Evolutionary conservation across 371 early-diverging fungal species (phyloP), one percentile per base, ranked within the genome.

Genomic region (Conidiobolus incongruus): DNA sequence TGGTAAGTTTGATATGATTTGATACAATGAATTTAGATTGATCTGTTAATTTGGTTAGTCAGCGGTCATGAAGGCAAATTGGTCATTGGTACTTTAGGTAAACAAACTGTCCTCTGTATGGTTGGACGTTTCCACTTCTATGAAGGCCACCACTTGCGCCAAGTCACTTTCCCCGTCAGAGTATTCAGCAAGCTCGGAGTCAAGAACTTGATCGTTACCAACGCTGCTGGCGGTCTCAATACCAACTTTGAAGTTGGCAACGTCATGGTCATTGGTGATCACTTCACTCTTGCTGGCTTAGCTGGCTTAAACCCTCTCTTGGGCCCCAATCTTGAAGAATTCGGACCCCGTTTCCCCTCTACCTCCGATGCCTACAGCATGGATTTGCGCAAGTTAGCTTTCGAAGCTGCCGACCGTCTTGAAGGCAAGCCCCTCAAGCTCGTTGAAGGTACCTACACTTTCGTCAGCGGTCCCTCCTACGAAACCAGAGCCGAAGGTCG

Each of bases 311-410:
- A 70, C 53, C 80, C 94, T 19, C 64, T 94, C 40, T 61, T 84
- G 10, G 94, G 94, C 10, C 77, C 73, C 49, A 94, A 94, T 61
- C 45, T 81, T 32, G 64, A 62, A 28, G 54, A 50, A 28, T 91
- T 92, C 52, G 94, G 94, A 19, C 65, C 84, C 3, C 78, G 94
- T n/a, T 94, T 94, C 69, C 85, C 87, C 28, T 67, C 92, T 23
- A 72, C 78, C 20, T 79, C 81, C 2, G 82, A 87, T 47, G 80
- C 86, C n/a, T 93, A 91, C 58, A 79, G 77, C 46, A 77, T 74
- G 35, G 68, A 75, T 5, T 66, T 90, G 40, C 82, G 91, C 43
- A 61, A 70, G 21, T 40, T 73, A 1, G 73, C 68, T 29, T 71
- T 67, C 50, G 55, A 60, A 51, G 74, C 75, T 16, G 71, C 70